Percentiles rank a stretch among this genome's conserved stretches.
phyloP scores from a whole-genome alignment of 2,329 filamentous ascomycete species.

The Cladorrhinum sp. region DNA sequence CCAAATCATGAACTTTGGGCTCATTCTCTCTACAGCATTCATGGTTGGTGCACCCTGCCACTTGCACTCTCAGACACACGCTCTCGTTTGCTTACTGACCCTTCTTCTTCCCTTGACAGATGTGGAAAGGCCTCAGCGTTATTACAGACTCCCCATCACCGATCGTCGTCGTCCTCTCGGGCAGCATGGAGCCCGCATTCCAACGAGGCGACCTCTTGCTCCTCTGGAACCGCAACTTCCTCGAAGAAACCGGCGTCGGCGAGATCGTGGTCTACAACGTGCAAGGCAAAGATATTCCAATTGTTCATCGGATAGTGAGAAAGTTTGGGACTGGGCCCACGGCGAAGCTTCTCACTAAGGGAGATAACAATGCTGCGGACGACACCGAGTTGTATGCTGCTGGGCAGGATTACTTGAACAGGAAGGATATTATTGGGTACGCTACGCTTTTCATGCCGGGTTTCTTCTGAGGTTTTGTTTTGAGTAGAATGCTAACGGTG shows the following conservation, averaged over 20 bases:
- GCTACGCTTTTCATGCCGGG: constrained; percentile 36
- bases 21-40: constrained; percentile 87
- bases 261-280: constrained; percentile 70
- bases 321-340: constrained; percentile 60
- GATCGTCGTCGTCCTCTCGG: constrained; percentile 80
- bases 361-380: constrained; percentile 92
- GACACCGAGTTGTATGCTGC: constrained; percentile 86
- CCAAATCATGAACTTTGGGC: constrained; percentile 85
- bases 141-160: constrained; percentile 71
- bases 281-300: constrained; percentile 91
- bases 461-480: background rate
- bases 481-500: constrained; percentile 13
- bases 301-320: constrained; percentile 89
- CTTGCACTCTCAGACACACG: background rate
- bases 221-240: constrained; percentile 69
- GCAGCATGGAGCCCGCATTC: constrained; percentile 82
- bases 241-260: constrained; percentile 49
- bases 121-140: constrained; percentile 87
- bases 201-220: constrained; percentile 74
- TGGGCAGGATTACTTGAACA: constrained; percentile 81
- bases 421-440: constrained; percentile 85
- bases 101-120: constrained; percentile 41
- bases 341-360: constrained; percentile 86
- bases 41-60: constrained; percentile 57
- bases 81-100: constrained; percentile 20